Evolutionary conservation across 306 rosid species (phyloP), one percentile per base, ranked within the genome.

Genomic region (Corylus avellana): DNA sequence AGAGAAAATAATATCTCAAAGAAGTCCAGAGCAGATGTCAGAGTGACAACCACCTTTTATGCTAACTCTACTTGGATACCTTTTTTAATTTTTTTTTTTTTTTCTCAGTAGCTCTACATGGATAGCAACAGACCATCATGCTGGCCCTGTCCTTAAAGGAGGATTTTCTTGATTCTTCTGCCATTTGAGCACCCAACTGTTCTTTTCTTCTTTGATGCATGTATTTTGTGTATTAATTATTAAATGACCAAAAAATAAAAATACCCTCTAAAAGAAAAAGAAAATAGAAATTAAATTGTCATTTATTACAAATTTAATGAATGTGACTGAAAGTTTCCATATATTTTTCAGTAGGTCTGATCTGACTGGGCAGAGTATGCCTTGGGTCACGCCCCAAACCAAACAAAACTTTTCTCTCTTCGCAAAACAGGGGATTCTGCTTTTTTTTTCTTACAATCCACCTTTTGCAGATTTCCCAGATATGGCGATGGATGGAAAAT

Each of bases 371-470:
- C 86, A 74, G 78, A 85, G 8, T 0, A 87, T 84, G 75, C 79
- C 83, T 83, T 78, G 88, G 79, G 88, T 83, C 86, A 90, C 87
- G 77, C 86, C 87, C 87, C 87, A 79, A 72, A 84, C 87, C 78
- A 84, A 75, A 74, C 84, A 83, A 73, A 70, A 81, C 76, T 71
- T 68, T 83, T 80, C 86, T 79, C 84, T 80, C 83, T 20, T 74
- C 73, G 70, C 75, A 82, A 87, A 86, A 80, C 78, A 78, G 68
- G 79, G 81, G 87, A 82, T 85, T 80, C 47, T 79, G 78, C 77
- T 80, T 80, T 79, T 32, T 32, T 32, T 32, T 80, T 72, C 66
- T 75, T 63, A 79, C 46, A 39, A 16, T 69, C 78, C 61, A 73
- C 55, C 64, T 80, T 84, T 39, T 83, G 37, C 79, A 77, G 78